Base-by-base conservation (phyloP, 1,284 basidiomycete genomes). In the Stereum hirsutum region DNA sequence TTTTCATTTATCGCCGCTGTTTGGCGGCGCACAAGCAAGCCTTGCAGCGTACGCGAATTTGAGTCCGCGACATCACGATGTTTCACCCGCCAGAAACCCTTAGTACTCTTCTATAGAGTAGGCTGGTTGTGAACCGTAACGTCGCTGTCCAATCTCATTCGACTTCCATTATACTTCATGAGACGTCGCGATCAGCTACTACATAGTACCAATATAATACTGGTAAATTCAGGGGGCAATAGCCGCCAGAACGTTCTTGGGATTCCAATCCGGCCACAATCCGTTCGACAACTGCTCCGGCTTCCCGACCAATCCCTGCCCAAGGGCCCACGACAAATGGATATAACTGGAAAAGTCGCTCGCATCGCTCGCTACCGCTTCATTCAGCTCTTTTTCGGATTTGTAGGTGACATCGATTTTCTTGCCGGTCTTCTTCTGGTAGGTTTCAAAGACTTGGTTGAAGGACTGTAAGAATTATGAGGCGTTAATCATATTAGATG, bases 211-310 rank as follows among this genome's bases (percentile, higher is more conserved):
- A n/a, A n/a, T n/a, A n/a, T n/a, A n/a, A n/a, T n/a, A n/a, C n/a
- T n/a, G n/a, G n/a, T n/a, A n/a, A n/a, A n/a, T n/a, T n/a, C n/a
- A n/a, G n/a, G n/a, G n/a, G n/a, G n/a, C n/a, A n/a, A n/a, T n/a
- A n/a, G n/a, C 30, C 19, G 52, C 51, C 5, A 49, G 8, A 11
- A 54, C 49, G 25, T 45, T 47, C 14, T 38, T 48, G 5, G 52
- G 52, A 27, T 53, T 53, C 49, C 49, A 54, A 6, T 35, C 46
- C 3, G 52, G 52, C 24, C 26, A 53, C 11, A 44, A 20, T 2
- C 28, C 45, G 28, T 53, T 53, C 27, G 27, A 31, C 6, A 41
- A 5, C 6, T 41, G 27, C 24, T 49, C 47, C 2, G 40, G 27
- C 20, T 43, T 32, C 1, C 52, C 52, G 1, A 53, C 48, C 3